Evolutionary conservation across 106 monocot genomes (phyloP), one percentile per base, ranked within the genome.

Genomic region (Dioscorea dumetorum): DNA sequence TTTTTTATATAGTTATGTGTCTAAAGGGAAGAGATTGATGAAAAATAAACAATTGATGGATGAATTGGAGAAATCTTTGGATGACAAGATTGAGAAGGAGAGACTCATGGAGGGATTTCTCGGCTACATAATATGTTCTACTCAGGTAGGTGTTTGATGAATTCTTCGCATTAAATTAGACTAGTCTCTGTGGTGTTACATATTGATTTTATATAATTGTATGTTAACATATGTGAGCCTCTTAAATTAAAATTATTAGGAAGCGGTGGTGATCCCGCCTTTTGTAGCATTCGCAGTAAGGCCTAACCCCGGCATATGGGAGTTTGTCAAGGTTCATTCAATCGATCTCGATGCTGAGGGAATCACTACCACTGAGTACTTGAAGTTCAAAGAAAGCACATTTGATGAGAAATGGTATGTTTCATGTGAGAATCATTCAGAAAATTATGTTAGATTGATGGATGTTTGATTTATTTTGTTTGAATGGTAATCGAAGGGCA

Each of bases 81-180:
- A 95, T 67, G 95, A 95, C 58, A 87, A 76, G 66, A 58, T 80
- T 0, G 95, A 95, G 74, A 95, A 91, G 66, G 57, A 70, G 10
- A 91, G 75, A 76, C 83, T 95, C 24, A 76, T 95, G 86, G 95
- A 95, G 74, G 95, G 95, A 19, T 89, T 88, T 52, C 91, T 95
- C 15, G 95, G 95, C 54, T 91, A 82, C 81, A 86, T 95, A 66
- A 88, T 95, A 59, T 80, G 73, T 75, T 91, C 86, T 20, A 91
- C 95, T 53, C 95, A 88, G 91, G 95, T 91, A 14, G 2, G 6
- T 5, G n/a, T n/a, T n/a, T n/a, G 14, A 50, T 41, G 6, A 41
- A 41, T 41, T 41, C 41, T 41, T 41, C 41, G 28, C 28, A 28
- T 28, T 28, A 28, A 28, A 28, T 28, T 28, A 3, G 28, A 28